Base-by-base conservation (phyloP, 306 rosid genomes). In the Cucumis cinereus region DNA sequence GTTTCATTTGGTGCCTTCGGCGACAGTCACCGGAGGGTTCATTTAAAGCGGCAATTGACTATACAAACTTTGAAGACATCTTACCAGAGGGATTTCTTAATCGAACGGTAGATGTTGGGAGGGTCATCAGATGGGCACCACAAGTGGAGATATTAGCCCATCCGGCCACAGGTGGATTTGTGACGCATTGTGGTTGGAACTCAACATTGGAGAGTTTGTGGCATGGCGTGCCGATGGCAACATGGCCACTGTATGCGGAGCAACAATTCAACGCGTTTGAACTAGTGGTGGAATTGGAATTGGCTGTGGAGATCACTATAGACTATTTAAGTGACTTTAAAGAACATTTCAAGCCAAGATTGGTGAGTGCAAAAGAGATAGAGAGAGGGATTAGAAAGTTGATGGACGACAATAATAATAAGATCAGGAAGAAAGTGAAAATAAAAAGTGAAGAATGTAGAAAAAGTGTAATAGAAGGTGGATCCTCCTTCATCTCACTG, bases 151-250 rank as follows among this genome's bases (percentile, higher is more conserved):
- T 79, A 9, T 53, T 85, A 22, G 71, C 53, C 24, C 81, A 85
- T 33, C 74, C 17, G 3, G 81, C 85, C 52, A 45, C 52, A 45
- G 52, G 52, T 45, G 45, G 45, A 0, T 90, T 86, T 1, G 85
- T 88, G 15, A 83, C 86, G 0, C 91, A 88, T 6, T 90, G 89
- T 1, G 95, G 95, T 7, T 90, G 91, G 91, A 88, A 86, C 61
- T 90, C 92, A 0, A 77, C 8, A 0, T 59, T 86, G 0, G 92
- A 88, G 75, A 86, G 92, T 74, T 2, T 87, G 5, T 77, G 89
- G 73, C 83, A 66, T 4, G 90, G 91, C 0, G 90, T 90, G 57
- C 89, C 96, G 0, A 57, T 87, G 5, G 90, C 84, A 5, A 38
- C 93, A 3, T 84, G 89, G 90, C 88, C 91, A 0, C 17, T 87